A percentile compares a stretch with the other conserved stretches of the same genome.
These are phyloP conservation scores for Combretum micranthum DNA, from an alignment of 345 rosid genomes.

Conservation along the genomic window DNA sequence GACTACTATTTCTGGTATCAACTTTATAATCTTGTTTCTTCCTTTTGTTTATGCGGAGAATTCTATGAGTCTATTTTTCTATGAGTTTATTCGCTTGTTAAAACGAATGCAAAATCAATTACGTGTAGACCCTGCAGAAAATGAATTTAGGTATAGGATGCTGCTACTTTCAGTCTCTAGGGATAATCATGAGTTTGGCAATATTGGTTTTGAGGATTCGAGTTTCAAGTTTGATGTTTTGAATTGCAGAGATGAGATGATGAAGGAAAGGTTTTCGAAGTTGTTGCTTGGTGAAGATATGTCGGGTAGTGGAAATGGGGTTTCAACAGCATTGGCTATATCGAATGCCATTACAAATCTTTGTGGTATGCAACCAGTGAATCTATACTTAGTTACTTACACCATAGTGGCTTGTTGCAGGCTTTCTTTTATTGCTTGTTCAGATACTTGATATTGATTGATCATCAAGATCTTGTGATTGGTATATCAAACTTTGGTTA, in stretches of 20 bases:
- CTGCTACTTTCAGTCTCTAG: no score
- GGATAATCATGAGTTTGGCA: no score
- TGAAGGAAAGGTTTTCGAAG: slow-evolving; percentile 96
- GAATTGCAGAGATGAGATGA: slow-evolving; percentile 72
- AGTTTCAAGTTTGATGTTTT: slow-evolving; percentile 11
- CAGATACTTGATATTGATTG: not conserved
- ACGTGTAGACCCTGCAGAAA: no score
- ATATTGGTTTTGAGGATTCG: not conserved
- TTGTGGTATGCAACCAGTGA: slow-evolving; percentile 47
- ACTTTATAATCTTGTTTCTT: not conserved
- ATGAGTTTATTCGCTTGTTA: no score
- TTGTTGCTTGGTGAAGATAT: slow-evolving; percentile 96
- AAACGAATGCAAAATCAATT: no score
- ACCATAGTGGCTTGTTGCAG: not conserved
- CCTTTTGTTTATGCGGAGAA: not conserved
- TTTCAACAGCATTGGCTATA: slow-evolving; percentile 82
- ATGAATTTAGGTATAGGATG: no score
- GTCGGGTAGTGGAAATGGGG: slow-evolving; percentile 99
- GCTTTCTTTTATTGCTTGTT: slow-evolving; percentile 5
- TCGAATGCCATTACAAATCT: slow-evolving; percentile 97
- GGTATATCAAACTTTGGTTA: slow-evolving; percentile 7
- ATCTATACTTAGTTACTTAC: not conserved
- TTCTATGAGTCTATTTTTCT: no score
- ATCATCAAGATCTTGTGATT: not conserved
- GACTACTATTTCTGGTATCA: slow-evolving; percentile 52